These are phyloP conservation scores for Cinnamomum chago DNA, from an alignment of 164 flowering plant species.

Conservation along the genomic window DNA sequence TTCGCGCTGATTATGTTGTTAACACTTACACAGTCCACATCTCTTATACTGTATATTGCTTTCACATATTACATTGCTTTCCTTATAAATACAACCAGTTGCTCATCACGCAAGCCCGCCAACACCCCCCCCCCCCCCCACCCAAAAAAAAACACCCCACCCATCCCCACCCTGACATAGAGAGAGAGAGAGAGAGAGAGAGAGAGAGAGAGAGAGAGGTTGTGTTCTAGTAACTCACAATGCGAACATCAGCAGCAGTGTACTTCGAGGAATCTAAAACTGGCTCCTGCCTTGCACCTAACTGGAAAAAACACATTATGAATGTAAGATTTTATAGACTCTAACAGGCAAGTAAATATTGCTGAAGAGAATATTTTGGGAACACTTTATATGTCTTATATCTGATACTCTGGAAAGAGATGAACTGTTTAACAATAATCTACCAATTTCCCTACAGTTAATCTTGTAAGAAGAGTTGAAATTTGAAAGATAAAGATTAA, in stretches of 20 bases:
- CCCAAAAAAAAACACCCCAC: too few relatives aligned
- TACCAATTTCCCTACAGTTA: not conserved
- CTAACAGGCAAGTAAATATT: not conserved
- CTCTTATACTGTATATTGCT: too few relatives aligned
- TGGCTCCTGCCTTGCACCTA: conserved; percentile 80
- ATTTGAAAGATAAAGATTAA: not conserved
- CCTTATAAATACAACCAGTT: too few relatives aligned
- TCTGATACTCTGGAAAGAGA: not conserved
- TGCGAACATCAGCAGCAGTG: conserved; percentile 95
- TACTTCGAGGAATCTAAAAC: conserved; percentile 71
- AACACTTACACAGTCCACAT: too few relatives aligned
- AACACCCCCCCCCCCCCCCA: too few relatives aligned
- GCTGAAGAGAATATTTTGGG: not conserved
- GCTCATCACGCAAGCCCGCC: too few relatives aligned
- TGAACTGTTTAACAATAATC: too few relatives aligned
- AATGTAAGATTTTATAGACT: not conserved
- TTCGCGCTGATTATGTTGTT: too few relatives aligned
- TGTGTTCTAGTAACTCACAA: conserved; percentile 49
- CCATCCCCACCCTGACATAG: too few relatives aligned
- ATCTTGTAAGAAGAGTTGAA: not conserved
- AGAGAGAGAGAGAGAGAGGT: not conserved
- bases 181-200: too few relatives aligned
- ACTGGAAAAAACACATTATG: conserved; percentile 29
- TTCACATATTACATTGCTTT: too few relatives aligned
- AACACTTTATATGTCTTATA: not conserved